Conservation (phyloP, 495 filamentous ascomycete species). For the Aspergillus campestris region DNA sequence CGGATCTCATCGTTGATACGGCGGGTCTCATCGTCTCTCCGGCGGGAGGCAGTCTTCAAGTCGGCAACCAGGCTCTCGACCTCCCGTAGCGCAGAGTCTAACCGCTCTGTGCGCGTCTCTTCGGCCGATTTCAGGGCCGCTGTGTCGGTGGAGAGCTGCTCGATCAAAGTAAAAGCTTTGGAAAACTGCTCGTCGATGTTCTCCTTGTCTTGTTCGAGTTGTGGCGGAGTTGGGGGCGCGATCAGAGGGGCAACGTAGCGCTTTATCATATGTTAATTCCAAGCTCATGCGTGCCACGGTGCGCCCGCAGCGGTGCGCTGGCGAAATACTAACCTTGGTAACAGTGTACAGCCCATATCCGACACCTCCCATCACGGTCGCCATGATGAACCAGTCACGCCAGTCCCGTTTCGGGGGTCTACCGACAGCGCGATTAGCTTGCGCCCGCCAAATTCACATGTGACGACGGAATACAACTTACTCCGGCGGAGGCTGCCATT, state of each 20-base stretch:
- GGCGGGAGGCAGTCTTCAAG: conserved; percentile 66
- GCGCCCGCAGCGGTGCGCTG: too few species aligned
- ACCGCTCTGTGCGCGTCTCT: conserved; percentile 68
- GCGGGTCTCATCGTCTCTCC: conserved; percentile 77
- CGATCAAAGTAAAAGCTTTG: conserved; percentile 81
- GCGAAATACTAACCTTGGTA: conserved; percentile 53
- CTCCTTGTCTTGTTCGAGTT: conserved; percentile 87
- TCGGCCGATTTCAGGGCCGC: conserved; percentile 78
- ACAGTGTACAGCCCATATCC: conserved; percentile 81
- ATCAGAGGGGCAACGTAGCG: conserved; percentile 89
- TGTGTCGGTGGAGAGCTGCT: conserved; percentile 86
- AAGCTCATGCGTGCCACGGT: not conserved
- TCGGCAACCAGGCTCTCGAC: conserved; percentile 75
- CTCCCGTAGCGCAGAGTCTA: conserved; percentile 75
- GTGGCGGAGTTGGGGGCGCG: conserved; percentile 84
- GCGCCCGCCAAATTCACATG: not conserved
- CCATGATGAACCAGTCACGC: conserved; percentile 98
- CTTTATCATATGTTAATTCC: conserved; percentile 26
- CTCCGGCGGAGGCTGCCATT: conserved; percentile 65
- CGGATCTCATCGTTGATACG: conserved; percentile 81
- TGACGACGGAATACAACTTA: conserved; percentile 18
- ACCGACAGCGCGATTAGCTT: conserved; percentile 8
- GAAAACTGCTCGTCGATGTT: conserved; percentile 87
- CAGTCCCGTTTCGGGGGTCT: conserved; percentile 74
- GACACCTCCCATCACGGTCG: conserved; percentile 79